Evolutionary conservation across 116 monocot species (phyloP), one percentile per base, ranked within the genome.

Genomic region (Posidonia oceanica): DNA sequence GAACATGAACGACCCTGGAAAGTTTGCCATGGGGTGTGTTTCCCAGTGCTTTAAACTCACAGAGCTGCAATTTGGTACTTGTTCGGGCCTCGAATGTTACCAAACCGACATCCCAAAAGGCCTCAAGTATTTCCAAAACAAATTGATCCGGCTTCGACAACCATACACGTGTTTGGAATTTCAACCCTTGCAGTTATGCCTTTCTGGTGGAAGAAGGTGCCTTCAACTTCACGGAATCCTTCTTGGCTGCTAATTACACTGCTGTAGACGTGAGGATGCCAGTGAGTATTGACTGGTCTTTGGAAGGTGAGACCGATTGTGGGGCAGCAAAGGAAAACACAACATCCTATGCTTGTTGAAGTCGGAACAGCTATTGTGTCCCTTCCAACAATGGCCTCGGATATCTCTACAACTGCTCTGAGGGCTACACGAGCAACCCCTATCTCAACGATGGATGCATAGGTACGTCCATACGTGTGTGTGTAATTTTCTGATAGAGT

Each of bases 181-280:
- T 81, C 68, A 80, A 72, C 52, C 77, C 79, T 14, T 85, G 88
- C 40, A 81, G 76, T 73, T 82, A 61, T 20, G 81, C 79, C 2
- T 87, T 87, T 56, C n/a, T 87, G 40, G 37, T 70, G 11, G 84
- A 84, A 36, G 52, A 70, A 12, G 79, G 68, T 3, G 11, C 68
- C 53, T 81, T 76, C 21, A n/a, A n/a, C 55, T 87, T 87, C 58
- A 59, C 51, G 5, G 18, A 54, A 8, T 23, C 63, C 0, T 69
- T 79, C 42, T 52, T 87, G 52, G 23, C n/a, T 0, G 57, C 11
- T 8, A 72, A 81, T 37, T 18, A 41, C 14, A 59, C 8, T 2
- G 17, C 3, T 58, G 18, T 3, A 3, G 63, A 14, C 15, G 72
- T 77, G 11, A 71, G 42, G 7, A 21, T 42, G n/a, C 84, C 91